A percentile compares a stretch with the other conserved stretches of the same genome.
phyloP scores from a whole-genome alignment of 2,329 filamentous ascomycete genomes.

The Trichophyton rubrum region DNA sequence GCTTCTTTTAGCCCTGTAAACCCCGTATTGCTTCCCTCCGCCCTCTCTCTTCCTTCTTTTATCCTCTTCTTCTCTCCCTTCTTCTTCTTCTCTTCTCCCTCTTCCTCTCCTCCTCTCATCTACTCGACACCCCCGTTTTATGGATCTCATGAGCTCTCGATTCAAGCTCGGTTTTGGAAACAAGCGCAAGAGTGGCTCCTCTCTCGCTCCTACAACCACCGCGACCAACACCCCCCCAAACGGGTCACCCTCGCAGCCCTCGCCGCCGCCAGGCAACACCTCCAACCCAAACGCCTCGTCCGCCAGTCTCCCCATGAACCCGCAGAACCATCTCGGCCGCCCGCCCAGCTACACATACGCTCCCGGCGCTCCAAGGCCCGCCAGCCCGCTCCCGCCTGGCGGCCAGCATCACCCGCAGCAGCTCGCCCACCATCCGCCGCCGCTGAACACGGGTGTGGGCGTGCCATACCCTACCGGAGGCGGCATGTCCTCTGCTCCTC shows the following conservation, averaged over 20 bases:
- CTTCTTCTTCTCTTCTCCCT: conserved; percentile 8
- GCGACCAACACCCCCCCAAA: conserved; percentile 18
- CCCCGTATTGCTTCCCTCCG: conserved; percentile 6
- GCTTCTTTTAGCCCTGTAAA: conserved; percentile 4
- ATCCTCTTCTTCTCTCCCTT: neutral
- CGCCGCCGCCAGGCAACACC: conserved; percentile 36
- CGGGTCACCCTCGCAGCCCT: conserved; percentile 38
- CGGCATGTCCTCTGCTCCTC: conserved; percentile 19
- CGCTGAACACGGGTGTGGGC: conserved; percentile 43
- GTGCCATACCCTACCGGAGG: conserved; percentile 31
- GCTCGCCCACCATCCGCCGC: conserved; percentile 35
- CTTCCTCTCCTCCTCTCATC: conserved; percentile 8
- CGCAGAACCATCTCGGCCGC: conserved; percentile 43
- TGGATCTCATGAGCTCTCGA: conserved; percentile 41
- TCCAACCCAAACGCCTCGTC: conserved; percentile 32
- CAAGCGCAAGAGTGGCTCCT: conserved; percentile 36
- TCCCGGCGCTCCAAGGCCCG: conserved; percentile 37
- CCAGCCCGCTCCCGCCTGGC: conserved; percentile 38
- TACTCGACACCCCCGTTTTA: neutral
- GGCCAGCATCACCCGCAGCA: conserved; percentile 8
- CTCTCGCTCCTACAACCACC: conserved; percentile 14
- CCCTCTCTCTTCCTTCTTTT: too few species aligned
- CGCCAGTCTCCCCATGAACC: conserved; percentile 45
- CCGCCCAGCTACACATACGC: conserved; percentile 53
- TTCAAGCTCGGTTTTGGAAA: conserved; percentile 39